Evolutionary conservation across 2,329 filamentous ascomycete species (phyloP).

Genomic region (Pseudohalonectria lignicola): DNA sequence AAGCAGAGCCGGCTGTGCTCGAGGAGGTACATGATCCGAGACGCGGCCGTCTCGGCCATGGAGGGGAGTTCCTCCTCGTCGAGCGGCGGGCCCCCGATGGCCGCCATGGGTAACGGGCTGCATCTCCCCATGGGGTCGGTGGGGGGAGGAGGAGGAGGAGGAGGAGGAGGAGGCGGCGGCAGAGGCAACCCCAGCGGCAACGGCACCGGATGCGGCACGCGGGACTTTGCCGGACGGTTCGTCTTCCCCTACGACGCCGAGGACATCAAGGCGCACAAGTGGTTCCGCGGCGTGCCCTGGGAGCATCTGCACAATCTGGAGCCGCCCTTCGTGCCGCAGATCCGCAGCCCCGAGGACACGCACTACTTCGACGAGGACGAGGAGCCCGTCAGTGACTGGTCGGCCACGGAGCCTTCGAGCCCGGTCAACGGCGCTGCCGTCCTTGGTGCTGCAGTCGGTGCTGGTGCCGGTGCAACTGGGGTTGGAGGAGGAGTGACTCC

Average conservation of each 20-base stretch:
- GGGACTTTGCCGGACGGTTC: slow-evolving; percentile 35
- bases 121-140: slow-evolving; percentile 5
- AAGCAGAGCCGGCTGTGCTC: slow-evolving; percentile 69
- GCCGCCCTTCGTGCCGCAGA: slow-evolving; percentile 72
- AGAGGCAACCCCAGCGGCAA: too few species aligned
- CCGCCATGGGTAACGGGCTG: slow-evolving; percentile 9
- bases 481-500: background rate
- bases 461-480: background rate
- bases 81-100: background rate
- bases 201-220: slow-evolving; percentile 3
- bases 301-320: slow-evolving; percentile 55
- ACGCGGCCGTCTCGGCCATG: slow-evolving; percentile 22
- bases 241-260: slow-evolving; percentile 78
- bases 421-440: too few species aligned
- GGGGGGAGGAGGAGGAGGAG: too few species aligned
- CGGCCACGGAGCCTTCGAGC: slow-evolving; percentile 9
- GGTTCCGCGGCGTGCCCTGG: slow-evolving; percentile 76
- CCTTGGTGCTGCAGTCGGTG: slow-evolving; percentile 1
- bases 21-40: slow-evolving; percentile 59
- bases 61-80: background rate
- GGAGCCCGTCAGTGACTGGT: slow-evolving; percentile 52
- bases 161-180: too few species aligned
- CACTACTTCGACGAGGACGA: slow-evolving; percentile 86
- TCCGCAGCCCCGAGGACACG: slow-evolving; percentile 60
- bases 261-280: slow-evolving; percentile 81